These are phyloP conservation scores for Przewalskia tangutica DNA, from an alignment of 257 asterid species.

Conservation along the genomic window DNA sequence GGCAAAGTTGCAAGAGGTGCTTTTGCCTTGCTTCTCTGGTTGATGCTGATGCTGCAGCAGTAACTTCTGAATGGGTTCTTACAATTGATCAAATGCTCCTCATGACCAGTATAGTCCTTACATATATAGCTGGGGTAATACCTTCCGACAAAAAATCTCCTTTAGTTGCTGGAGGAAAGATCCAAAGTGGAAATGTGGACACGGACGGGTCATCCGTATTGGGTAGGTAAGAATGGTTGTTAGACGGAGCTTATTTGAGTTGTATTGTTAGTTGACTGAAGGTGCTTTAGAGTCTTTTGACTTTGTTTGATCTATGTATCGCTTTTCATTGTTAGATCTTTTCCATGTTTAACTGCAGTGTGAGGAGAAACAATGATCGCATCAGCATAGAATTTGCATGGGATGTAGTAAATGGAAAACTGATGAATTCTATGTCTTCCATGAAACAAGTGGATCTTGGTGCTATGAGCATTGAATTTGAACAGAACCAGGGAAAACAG, in stretches of 20 bases:
- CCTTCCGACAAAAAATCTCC: slow-evolving; percentile 17
- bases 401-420: slow-evolving; percentile 68
- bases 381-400: slow-evolving; percentile 53
- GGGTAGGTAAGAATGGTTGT: slow-evolving; percentile 92
- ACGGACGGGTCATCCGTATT: slow-evolving; percentile 38
- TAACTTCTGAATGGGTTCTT: slow-evolving; percentile 52
- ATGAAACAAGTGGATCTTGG: slow-evolving; percentile 25
- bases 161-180: slow-evolving; percentile 20
- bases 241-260: slow-evolving; percentile 18
- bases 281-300: neutral
- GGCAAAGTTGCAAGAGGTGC: slow-evolving; percentile 26
- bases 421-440: slow-evolving; percentile 50
- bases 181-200: slow-evolving; percentile 23
- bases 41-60: slow-evolving; percentile 36
- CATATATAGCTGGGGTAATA: slow-evolving; percentile 62
- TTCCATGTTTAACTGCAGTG: slow-evolving; percentile 30
- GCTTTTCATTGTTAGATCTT: neutral
- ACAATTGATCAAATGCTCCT: slow-evolving; percentile 65
- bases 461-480: slow-evolving; percentile 26
- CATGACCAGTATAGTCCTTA: slow-evolving; percentile 54
- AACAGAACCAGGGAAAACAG: slow-evolving; percentile 30
- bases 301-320: neutral
- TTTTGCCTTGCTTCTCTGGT: slow-evolving; percentile 41
- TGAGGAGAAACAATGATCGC: slow-evolving; percentile 23
- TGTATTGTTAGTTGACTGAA: neutral